These are phyloP conservation scores for Exophiala sp. DNA, from an alignment of 2,329 filamentous ascomycete genomes.

Conservation along the genomic window DNA sequence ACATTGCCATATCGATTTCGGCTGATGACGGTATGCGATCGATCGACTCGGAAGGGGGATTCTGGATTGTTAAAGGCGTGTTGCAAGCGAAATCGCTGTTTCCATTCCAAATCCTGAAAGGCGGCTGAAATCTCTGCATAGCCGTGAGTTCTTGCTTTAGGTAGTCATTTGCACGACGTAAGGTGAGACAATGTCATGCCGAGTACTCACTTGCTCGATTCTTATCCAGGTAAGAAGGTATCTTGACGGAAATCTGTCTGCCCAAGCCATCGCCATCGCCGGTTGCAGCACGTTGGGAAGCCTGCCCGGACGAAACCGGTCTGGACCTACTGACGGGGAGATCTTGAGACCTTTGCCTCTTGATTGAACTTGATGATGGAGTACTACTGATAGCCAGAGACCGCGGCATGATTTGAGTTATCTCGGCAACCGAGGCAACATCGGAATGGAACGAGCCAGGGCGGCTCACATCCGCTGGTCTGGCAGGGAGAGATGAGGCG, in stretches of 20 bases:
- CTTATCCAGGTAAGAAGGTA: conserved; percentile 27
- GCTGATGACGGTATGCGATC: conserved; percentile 52
- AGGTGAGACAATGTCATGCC: not conserved
- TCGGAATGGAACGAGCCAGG: conserved; percentile 23
- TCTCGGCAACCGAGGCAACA: conserved; percentile 24
- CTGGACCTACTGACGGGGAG: conserved; percentile 3
- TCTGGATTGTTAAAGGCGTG: conserved; percentile 47
- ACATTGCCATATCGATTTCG: conserved; percentile 89
- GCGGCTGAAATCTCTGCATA: conserved; percentile 55
- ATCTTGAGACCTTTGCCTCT: conserved; percentile 26
- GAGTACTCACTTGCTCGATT: conserved; percentile 24
- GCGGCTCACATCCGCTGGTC: conserved; percentile 16
- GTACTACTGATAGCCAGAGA: conserved; percentile 20
- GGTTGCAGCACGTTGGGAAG: conserved; percentile 6
- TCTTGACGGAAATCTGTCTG: conserved; percentile 14
- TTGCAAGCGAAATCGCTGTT: conserved; percentile 54
- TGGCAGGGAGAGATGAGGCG: conserved; percentile 18
- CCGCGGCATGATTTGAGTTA: conserved; percentile 26
- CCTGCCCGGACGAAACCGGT: conserved; percentile 10
- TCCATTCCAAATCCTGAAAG: conserved; percentile 61
- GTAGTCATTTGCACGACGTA: not conserved
- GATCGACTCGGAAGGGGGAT: conserved; percentile 57
- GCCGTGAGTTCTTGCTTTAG: conserved; percentile 14
- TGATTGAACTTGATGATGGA: conserved; percentile 16
- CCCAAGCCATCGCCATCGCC: conserved; percentile 7